A percentile compares a stretch with the other conserved stretches of the same genome.
phyloP scores from a whole-genome alignment of 176 grass and related monocot genomes.

The Carex kokanica region DNA sequence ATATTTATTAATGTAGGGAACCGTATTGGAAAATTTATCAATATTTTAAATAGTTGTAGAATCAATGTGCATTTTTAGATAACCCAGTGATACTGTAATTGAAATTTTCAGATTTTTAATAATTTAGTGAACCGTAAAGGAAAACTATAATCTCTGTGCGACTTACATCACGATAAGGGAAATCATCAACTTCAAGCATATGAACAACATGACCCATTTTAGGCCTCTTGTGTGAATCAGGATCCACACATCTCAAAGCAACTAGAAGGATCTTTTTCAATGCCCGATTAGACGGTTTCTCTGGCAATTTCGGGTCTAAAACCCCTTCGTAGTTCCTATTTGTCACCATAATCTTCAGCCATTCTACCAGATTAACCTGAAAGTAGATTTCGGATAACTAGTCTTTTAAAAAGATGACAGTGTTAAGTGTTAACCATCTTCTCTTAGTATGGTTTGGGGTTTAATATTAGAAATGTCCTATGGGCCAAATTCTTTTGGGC shows the following conservation, averaged over 20 bases:
- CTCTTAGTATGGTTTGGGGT: background rate
- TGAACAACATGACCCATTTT: conserved; percentile 99
- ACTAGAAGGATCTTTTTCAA: conserved; percentile 87
- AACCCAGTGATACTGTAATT: background rate
- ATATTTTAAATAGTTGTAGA: background rate
- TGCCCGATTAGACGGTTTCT: conserved; percentile 69
- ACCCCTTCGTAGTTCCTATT: conserved; percentile 69
- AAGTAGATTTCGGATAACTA: background rate
- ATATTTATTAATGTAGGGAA: background rate
- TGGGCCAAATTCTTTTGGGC: too few species aligned
- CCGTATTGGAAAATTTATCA: background rate
- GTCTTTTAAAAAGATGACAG: background rate
- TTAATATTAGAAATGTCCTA: too few species aligned
- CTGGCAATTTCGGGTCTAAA: conserved; percentile 70
- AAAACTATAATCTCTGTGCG: background rate
- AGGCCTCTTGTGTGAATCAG: conserved; percentile 83
- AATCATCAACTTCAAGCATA: conserved; percentile 97
- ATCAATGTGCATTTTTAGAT: background rate
- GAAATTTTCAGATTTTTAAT: background rate
- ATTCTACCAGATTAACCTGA: conserved; percentile 93
- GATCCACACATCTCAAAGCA: conserved; percentile 86
- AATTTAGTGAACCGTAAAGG: background rate
- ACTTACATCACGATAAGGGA: conserved; percentile 86
- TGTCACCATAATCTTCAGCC: conserved; percentile 89
- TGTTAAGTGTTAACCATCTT: background rate